phyloP scores from a whole-genome alignment of 2,329 filamentous ascomycete species.

The Cordyceps farinosa region DNA sequence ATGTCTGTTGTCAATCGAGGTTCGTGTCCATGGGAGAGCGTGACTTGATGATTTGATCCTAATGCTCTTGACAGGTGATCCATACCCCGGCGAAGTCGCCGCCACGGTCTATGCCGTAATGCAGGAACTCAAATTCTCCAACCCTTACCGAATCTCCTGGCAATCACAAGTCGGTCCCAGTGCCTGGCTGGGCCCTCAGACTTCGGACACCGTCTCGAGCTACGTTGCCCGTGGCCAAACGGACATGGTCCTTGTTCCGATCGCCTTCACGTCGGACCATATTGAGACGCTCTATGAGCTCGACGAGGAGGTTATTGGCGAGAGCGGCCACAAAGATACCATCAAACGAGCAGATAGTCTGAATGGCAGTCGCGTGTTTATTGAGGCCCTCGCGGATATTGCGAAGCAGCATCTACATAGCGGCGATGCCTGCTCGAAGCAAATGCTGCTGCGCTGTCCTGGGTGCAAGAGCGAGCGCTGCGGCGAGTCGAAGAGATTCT shows the following conservation, averaged over 20 bases:
- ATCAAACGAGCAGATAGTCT: slow-evolving; percentile 89
- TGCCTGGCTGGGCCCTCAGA: slow-evolving; percentile 94
- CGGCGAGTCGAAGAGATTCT: slow-evolving; percentile 70
- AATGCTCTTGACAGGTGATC: slow-evolving; percentile 61
- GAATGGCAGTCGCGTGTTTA: slow-evolving; percentile 89
- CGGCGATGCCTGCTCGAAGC: slow-evolving; percentile 65
- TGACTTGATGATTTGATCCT: slow-evolving; percentile 20
- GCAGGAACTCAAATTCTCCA: slow-evolving; percentile 79
- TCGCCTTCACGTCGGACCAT: slow-evolving; percentile 98
- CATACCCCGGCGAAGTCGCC: slow-evolving; percentile 92
- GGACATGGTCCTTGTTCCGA: slow-evolving; percentile 86
- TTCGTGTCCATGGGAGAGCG: slow-evolving; percentile 32
- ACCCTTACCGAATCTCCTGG: slow-evolving; percentile 94
- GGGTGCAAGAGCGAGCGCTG: slow-evolving; percentile 90
- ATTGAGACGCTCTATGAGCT: slow-evolving; percentile 96
- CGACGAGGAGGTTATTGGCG: slow-evolving; percentile 91
- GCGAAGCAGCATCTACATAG: slow-evolving; percentile 74
- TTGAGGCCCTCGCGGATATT: slow-evolving; percentile 81
- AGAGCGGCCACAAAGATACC: slow-evolving; percentile 70
- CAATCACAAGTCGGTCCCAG: slow-evolving; percentile 96
- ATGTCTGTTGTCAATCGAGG: slow-evolving; percentile 97
- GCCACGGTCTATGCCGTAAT: slow-evolving; percentile 98
- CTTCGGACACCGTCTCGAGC: slow-evolving; percentile 78
- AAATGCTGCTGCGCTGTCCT: slow-evolving; percentile 89
- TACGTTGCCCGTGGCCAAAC: slow-evolving; percentile 90